Percentiles rank a stretch among this genome's conserved stretches.
These are phyloP conservation scores for Peniophora sp. DNA, from an alignment of 1,284 basidiomycete species.

Conservation along the genomic window DNA sequence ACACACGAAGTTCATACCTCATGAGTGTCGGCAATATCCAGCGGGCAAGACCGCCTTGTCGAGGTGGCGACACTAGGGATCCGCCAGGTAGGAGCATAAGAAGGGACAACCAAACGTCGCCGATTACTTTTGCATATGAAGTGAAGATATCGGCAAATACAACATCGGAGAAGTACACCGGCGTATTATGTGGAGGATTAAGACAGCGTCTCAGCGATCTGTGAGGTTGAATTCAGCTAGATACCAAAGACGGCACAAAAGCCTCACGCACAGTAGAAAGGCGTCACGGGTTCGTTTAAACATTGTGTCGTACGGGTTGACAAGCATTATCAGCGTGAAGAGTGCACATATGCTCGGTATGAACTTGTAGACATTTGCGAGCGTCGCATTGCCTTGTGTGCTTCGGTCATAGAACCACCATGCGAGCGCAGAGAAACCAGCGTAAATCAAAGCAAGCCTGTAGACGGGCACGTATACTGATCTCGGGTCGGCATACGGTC, in stretches of 20 bases:
- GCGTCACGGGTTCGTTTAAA: conserved; percentile 65
- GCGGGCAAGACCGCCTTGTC: conserved; percentile 52
- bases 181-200: conserved; percentile 50
- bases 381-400: conserved; percentile 45
- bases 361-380: conserved; percentile 70
- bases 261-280: conserved; percentile 59
- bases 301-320: conserved; percentile 61
- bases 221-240: conserved; percentile 2
- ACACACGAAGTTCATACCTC: conserved; percentile 47
- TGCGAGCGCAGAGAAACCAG: conserved; percentile 46
- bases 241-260: conserved; percentile 1
- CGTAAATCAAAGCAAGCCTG: conserved; percentile 54
- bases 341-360: conserved; percentile 65
- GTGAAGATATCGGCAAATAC: conserved; percentile 95
- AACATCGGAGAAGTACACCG: conserved; percentile 86
- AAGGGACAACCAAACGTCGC: conserved; percentile 86
- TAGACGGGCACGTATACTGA: conserved; percentile 59
- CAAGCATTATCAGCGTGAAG: conserved; percentile 45
- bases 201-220: conserved; percentile 72
- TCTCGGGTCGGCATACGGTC: conserved; percentile 25
- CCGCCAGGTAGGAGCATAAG: conserved; percentile 76
- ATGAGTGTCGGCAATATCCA: conserved; percentile 82
- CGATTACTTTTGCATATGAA: conserved; percentile 93
- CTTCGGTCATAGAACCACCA: conserved; percentile 62
- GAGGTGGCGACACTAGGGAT: conserved; percentile 59